Base-by-base conservation (phyloP, 768 basidiomycete species). In the Amyloporia xantha region DNA sequence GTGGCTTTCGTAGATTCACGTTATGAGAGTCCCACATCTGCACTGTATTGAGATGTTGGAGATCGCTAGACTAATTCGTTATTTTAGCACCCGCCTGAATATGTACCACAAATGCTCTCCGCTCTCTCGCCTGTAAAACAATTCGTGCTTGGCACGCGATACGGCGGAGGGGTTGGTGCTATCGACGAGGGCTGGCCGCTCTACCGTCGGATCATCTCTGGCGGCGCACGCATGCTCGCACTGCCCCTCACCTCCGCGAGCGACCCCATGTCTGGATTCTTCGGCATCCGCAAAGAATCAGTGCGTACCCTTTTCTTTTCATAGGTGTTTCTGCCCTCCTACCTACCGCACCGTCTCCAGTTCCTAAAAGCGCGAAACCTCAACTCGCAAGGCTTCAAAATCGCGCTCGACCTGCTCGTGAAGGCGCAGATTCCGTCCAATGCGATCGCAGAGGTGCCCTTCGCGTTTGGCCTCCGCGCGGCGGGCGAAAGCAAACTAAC, bases 211-310 rank as follows among this genome's bases (percentile, higher is more conserved):
- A 48, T 63, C 48, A 63, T 63, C 55, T 63, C 62, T 11, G 44
- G 50, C 21, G 62, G 62, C 17, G 62, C 62, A 11, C 62, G 62
- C 12, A 42, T 63, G 49, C 57, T 63, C 42, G 60, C 62, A 4
- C 55, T 61, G 6, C 60, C 62, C 1, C 51, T 63, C 25, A 63
- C 62, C 15, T 49, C 62, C 35, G 62, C 62, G 5, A 63, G 62
- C 51, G 62, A 63, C 52, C 62, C 62, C 33, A 63, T 63, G 62
- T 57, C 62, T 1, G 62, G 62, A 2, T 63, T 63, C 57, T 63
- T 63, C 40, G 62, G 62, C 25, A 56, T 63, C 40, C 56, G 62
- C 26, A 61, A 56, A 44, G 62, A 63, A 40, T 44, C 59, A 4
- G 62, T 63, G 26, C 11, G 62, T 26, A 20, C 25, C 39, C 33